Conservation (phyloP, 2,329 filamentous ascomycete species). For the Bipolaris sorokiniana region DNA sequence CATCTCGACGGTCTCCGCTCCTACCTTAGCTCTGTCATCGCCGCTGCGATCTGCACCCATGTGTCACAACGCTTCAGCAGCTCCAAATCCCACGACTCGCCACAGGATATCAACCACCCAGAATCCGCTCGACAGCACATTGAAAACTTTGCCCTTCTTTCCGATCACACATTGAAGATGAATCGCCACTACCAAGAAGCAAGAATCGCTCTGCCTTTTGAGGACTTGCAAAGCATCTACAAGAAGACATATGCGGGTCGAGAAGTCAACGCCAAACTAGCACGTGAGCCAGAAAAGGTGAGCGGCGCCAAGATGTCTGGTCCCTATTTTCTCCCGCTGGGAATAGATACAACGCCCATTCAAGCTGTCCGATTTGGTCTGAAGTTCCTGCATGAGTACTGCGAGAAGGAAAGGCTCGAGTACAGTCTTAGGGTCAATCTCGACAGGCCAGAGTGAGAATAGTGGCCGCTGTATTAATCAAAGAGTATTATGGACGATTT, state of each 20-base stretch:
- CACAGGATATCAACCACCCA: conserved; percentile 29
- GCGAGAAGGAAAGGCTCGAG: conserved; percentile 41
- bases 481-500: not conserved
- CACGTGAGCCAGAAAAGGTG: conserved; percentile 43
- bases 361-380: conserved; percentile 54
- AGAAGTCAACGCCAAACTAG: conserved; percentile 26
- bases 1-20: conserved; percentile 52
- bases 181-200: conserved; percentile 38
- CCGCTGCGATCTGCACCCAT: conserved; percentile 45
- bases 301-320: conserved; percentile 44
- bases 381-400: conserved; percentile 53
- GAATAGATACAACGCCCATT: conserved; percentile 50
- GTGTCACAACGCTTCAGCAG: conserved; percentile 36
- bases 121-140: conserved; percentile 35
- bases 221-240: conserved; percentile 47
- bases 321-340: conserved; percentile 51
- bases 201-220: conserved; percentile 36
- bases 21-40: conserved; percentile 51
- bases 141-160: conserved; percentile 37
- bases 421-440: conserved; percentile 37
- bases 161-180: conserved; percentile 38
- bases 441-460: conserved; percentile 27
- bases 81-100: conserved; percentile 35
- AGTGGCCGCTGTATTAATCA: not conserved
- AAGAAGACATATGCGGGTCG: conserved; percentile 48